Base-by-base conservation (phyloP, 2,329 filamentous ascomycete species). In the Tolypocladium ovalisporum region DNA sequence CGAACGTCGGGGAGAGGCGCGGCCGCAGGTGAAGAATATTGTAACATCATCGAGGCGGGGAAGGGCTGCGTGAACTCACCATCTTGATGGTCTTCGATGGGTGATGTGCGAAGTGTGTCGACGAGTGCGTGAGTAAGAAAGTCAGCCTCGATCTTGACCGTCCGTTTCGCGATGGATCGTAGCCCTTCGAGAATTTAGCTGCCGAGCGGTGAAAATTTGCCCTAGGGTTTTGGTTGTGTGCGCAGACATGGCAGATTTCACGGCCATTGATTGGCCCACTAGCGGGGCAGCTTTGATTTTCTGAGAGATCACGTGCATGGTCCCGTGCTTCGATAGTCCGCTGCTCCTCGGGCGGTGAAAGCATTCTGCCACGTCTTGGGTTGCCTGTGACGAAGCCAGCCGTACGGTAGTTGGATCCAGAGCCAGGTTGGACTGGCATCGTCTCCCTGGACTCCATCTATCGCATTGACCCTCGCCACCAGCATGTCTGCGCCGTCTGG, bases 401-500 rank as follows among this genome's bases (percentile, higher is more conserved):
- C 49, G 49, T 54, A 53, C n/a, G 24, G 24, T 54, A 22, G 53
- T 44, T 47, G 39, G 42, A 36, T 55, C 40, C 54, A n/a, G 29
- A 22, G 17, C 27, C 53, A 24, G 36, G 17, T 44, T 42, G 29
- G 29, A 34, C 47, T 8, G 13, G 9, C 29, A 51, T 6, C 47
- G 34, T 51, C 17, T 22, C 17, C 12, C 29, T 29, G 40, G 36
- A 56, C 34, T 40, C 8, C 13, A 58, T 32, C 36, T 15, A 34
- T 37, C 44, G 22, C 40, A 37, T 29, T n/a, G 35, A 34, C 22
- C 55, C 34, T 52, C n/a, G 56, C 54, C 52, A 54, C 44, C 51
- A 68, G 54, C 62, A 85, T 84, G 81, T 75, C 80, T 62, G 69
- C 78, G 63, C 72, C 77, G 58, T 74, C 77, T 52, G 76, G 81